phyloP scores from a whole-genome alignment of 164 flowering plant genomes.

The Stephania japonica region DNA sequence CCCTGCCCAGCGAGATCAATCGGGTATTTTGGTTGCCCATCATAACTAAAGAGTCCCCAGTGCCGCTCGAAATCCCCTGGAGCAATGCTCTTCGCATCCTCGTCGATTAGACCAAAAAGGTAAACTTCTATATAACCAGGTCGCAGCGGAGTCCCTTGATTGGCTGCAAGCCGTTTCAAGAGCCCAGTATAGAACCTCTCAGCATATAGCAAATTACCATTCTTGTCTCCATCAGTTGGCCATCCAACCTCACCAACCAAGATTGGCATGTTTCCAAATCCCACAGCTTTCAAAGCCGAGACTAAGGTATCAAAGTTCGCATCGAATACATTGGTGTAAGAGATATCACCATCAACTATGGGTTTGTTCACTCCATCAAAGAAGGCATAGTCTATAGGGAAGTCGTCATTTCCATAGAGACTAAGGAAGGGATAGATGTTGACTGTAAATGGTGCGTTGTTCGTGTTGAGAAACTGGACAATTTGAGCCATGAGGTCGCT shows the following conservation, averaged over 20 bases:
- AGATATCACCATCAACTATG: conserved; percentile 11
- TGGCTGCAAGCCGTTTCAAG: conserved; percentile 6
- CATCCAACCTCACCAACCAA: conserved; percentile 19
- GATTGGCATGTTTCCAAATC: conserved; percentile 12
- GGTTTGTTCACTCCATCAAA: conserved; percentile 14
- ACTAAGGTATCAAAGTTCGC: conserved; percentile 19
- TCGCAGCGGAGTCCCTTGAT: conserved; percentile 14
- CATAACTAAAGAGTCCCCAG: conserved; percentile 19
- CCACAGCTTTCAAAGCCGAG: conserved; percentile 12
- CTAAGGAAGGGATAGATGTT: conserved; percentile 20
- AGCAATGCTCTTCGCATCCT: conserved; percentile 19
- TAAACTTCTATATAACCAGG: conserved; percentile 15
- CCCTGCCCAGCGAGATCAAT: conserved; percentile 15
- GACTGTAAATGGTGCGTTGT: conserved; percentile 16
- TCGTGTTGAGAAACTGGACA: conserved; percentile 13
- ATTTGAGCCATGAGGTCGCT: conserved; percentile 12
- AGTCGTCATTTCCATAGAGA: conserved; percentile 11
- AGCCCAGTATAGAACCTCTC: conserved; percentile 16
- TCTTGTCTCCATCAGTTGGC: conserved; percentile 21
- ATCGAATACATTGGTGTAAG: conserved; percentile 17
- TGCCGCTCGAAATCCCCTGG: conserved; percentile 18
- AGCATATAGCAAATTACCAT: conserved; percentile 8
- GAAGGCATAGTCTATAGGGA: conserved; percentile 16
- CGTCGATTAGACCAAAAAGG: conserved; percentile 17
- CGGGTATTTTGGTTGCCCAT: conserved; percentile 18